These are phyloP conservation scores for Saturnispora sanitii DNA, from an alignment of 805 yeast genomes.

Conservation along the genomic window DNA sequence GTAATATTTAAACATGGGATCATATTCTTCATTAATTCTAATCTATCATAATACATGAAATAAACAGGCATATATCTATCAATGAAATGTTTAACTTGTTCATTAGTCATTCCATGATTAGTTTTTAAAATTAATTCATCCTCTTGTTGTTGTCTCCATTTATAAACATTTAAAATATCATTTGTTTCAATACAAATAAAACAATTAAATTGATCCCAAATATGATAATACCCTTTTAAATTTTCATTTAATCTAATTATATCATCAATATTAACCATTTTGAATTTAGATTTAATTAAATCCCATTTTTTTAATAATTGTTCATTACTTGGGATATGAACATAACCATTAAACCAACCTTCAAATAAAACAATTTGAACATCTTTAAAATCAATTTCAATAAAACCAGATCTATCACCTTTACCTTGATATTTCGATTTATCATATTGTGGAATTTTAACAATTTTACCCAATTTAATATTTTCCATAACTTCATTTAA, in stretches of 20 bases:
- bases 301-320: constrained; percentile 25
- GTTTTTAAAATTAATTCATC: constrained; percentile 39
- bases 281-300: constrained; percentile 16
- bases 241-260: constrained; percentile 39
- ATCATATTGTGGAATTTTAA: constrained; percentile 61
- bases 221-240: constrained; percentile 38
- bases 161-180: constrained; percentile 51
- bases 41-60: constrained; percentile 44
- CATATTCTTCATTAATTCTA: constrained; percentile 8
- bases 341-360: constrained; percentile 91
- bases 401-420: constrained; percentile 67
- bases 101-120: constrained; percentile 78
- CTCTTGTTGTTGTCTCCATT: constrained; percentile 77
- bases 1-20: constrained; percentile 1
- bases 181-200: constrained; percentile 57
- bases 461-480: constrained; percentile 21
- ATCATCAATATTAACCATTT: constrained; percentile 12
- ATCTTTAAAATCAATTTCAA: constrained; percentile 21
- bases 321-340: constrained; percentile 28
- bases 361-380: constrained; percentile 69
- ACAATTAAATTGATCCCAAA: constrained; percentile 51
- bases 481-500: constrained; percentile 28
- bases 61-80: constrained; percentile 84
- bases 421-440: constrained; percentile 61
- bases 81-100: constrained; percentile 57